A percentile compares a stretch with the other conserved stretches of the same genome.
Evolutionary conservation across 2,329 filamentous ascomycete species (phyloP).

Genomic region (Pyrenophora graminea): DNA sequence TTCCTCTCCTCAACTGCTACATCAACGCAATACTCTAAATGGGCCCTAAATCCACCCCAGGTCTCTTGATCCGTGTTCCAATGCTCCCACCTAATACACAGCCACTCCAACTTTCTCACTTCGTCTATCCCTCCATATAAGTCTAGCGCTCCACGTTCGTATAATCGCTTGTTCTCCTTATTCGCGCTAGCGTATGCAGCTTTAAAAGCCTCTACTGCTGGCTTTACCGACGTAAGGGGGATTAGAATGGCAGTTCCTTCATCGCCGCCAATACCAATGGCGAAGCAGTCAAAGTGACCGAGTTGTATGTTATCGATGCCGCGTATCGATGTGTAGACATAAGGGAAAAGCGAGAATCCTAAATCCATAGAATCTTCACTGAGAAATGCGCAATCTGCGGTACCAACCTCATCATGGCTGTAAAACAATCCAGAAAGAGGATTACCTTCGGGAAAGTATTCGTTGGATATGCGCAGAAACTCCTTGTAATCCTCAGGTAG

Average conservation of each 20-base stretch:
- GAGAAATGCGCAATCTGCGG: too few relatives aligned
- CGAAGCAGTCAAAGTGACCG: background rate
- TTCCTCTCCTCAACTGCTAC: background rate
- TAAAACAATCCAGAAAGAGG: too few relatives aligned
- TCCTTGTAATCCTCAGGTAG: too few relatives aligned
- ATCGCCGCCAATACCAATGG: conserved; percentile 9
- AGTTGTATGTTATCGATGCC: background rate
- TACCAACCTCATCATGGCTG: too few relatives aligned
- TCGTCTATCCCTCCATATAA: conserved; percentile 6
- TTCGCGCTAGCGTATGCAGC: conserved; percentile 4
- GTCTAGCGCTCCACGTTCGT: conserved; percentile 10
- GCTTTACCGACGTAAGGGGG: conserved; percentile 2
- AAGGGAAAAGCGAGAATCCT: too few relatives aligned
- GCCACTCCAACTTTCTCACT: conserved; percentile 9
- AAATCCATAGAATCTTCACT: too few relatives aligned
- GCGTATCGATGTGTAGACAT: too few relatives aligned
- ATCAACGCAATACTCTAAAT: background rate
- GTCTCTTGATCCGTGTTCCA: conserved; percentile 2
- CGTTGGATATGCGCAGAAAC: too few relatives aligned
- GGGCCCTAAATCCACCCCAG: conserved; percentile 5
- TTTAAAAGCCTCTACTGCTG: background rate
- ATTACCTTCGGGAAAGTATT: too few relatives aligned
- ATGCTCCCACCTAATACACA: conserved; percentile 6
- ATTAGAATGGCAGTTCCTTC: conserved; percentile 7
- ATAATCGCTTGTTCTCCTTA: background rate